Conservation (phyloP, 495 filamentous ascomycete genomes). For the Talaromyces liani region DNA sequence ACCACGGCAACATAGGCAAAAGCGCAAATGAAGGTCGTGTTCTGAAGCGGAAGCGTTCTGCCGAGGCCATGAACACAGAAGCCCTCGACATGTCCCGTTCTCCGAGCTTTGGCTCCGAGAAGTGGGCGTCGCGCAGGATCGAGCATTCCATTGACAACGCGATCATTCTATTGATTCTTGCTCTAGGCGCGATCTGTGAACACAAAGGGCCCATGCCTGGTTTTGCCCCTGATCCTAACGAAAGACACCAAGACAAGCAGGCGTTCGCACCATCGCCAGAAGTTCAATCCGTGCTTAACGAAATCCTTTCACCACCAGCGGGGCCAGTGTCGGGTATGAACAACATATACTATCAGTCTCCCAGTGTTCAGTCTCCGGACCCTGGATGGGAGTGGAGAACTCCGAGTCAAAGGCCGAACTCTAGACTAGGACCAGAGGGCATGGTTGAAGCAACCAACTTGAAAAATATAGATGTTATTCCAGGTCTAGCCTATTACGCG, state of each 20-base stretch:
- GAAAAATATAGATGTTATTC: slow-evolving; percentile 79
- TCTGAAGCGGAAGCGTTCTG: slow-evolving; percentile 39
- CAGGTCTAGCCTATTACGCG: slow-evolving; percentile 82
- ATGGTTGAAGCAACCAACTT: slow-evolving; percentile 9
- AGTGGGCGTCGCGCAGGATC: slow-evolving; percentile 15
- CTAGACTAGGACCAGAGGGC: slow-evolving; percentile 7
- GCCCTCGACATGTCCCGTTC: slow-evolving; percentile 18
- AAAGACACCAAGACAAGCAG: not conserved
- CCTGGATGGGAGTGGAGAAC: not conserved
- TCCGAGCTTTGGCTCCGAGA: slow-evolving; percentile 5
- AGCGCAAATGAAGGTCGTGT: slow-evolving; percentile 19
- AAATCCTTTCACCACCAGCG: not conserved
- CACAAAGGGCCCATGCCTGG: slow-evolving; percentile 48
- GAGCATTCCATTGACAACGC: slow-evolving; percentile 54
- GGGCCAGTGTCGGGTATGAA: not conserved
- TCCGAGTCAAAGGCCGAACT: not conserved
- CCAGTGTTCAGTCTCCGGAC: not conserved
- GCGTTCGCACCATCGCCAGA: not conserved
- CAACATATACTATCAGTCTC: no score
- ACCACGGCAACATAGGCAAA: no score
- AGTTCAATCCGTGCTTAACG: not conserved
- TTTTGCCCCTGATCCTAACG: slow-evolving; percentile 25
- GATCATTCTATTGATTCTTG: slow-evolving; percentile 73
- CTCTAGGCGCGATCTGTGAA: slow-evolving; percentile 77
- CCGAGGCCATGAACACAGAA: slow-evolving; percentile 17